These are phyloP conservation scores for Yamadazyma mexicana DNA, from an alignment of 1,139 yeast genomes.

Conservation along the genomic window DNA sequence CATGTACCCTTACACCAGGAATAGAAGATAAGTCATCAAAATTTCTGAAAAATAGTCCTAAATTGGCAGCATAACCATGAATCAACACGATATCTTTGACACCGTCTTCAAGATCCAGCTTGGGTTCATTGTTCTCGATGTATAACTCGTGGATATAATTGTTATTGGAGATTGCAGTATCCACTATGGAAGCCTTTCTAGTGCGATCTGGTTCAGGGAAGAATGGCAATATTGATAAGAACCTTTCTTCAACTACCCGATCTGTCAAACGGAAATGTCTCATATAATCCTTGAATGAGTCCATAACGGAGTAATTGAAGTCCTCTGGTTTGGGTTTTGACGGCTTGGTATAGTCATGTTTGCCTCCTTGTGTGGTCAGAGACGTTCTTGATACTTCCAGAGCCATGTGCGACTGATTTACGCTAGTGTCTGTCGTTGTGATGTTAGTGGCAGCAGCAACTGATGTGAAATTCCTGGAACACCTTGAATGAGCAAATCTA, in stretches of 20 bases:
- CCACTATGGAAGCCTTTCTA: slow-evolving; percentile 46
- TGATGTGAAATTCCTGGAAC: no score
- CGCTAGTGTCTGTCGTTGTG: no score
- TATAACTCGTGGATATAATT: slow-evolving; percentile 61
- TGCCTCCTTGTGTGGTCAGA: slow-evolving; percentile 8
- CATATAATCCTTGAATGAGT: slow-evolving; percentile 41
- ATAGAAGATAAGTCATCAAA: slow-evolving; percentile 37
- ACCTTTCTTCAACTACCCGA: slow-evolving; percentile 28
- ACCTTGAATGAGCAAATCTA: no score
- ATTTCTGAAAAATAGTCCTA: slow-evolving; percentile 45
- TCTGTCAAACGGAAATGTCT: slow-evolving; percentile 33
- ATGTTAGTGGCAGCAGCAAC: no score
- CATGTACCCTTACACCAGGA: slow-evolving; percentile 47
- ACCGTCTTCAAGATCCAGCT: slow-evolving; percentile 15
- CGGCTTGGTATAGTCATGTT: slow-evolving; percentile 5
- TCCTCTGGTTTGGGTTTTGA: slow-evolving; percentile 2
- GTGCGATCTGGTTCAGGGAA: slow-evolving; percentile 55
- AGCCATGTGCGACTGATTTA: no score
- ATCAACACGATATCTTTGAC: slow-evolving; percentile 40
- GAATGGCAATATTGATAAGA: slow-evolving; percentile 54
- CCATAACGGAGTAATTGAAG: slow-evolving; percentile 23
- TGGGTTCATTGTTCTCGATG: slow-evolving; percentile 30
- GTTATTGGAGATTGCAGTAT: slow-evolving; percentile 50
- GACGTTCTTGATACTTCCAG: neutral
- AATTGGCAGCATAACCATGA: slow-evolving; percentile 50